Evolutionary conservation across 495 filamentous ascomycete species (phyloP).

Genomic region (Hypoxylon perforatum): DNA sequence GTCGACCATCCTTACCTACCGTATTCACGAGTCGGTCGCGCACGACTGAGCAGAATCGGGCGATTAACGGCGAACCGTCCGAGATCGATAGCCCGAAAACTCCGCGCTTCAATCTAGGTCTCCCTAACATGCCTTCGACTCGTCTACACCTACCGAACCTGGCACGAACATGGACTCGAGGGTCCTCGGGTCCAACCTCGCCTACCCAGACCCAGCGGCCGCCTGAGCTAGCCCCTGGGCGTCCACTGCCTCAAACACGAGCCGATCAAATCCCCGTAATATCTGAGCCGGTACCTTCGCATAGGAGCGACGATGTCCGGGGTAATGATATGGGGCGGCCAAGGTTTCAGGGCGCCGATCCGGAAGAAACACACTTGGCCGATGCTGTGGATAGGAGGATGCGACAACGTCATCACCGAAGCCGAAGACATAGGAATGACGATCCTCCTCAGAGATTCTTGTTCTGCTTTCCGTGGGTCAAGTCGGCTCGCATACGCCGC

Average conservation of each 20-base stretch:
- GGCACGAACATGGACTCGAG: conserved; percentile 48
- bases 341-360: conserved; percentile 50
- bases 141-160: conserved; percentile 54
- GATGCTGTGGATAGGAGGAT: conserved; percentile 43
- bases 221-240: conserved; percentile 6
- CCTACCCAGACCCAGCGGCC: conserved; percentile 30
- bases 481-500: conserved; percentile 60
- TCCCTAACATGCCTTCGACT: conserved; percentile 52
- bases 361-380: conserved; percentile 50
- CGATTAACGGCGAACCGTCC: conserved; percentile 40
- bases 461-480: conserved; percentile 65
- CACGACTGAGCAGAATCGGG: conserved; percentile 39
- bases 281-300: conserved; percentile 29
- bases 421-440: conserved; percentile 26
- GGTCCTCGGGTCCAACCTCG: conserved; percentile 45
- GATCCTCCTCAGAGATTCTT: conserved; percentile 55
- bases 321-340: conserved; percentile 12
- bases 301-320: conserved; percentile 1
- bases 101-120: conserved; percentile 49
- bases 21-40: conserved; percentile 48
- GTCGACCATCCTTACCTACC: conserved; percentile 46
- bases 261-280: conserved; percentile 19
- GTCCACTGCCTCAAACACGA: conserved; percentile 6
- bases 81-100: conserved; percentile 55
- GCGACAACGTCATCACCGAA: conserved; percentile 35